Evolutionary conservation across 208 protist genomes (phyloP).

Genomic region (Endotrypanum monterogeii): DNA sequence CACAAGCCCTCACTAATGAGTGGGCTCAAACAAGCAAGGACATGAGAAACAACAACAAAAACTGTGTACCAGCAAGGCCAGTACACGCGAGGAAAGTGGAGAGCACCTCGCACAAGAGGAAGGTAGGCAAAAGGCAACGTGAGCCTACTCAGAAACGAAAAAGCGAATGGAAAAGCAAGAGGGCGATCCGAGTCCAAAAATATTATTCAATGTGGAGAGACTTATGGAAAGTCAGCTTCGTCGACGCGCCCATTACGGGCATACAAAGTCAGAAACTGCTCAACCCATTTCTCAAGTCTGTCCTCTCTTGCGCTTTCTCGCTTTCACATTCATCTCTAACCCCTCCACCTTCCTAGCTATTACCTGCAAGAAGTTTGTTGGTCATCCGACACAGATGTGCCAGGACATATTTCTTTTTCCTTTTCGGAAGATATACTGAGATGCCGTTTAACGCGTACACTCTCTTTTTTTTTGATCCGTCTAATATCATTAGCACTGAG

Average conservation of each 20-base stretch:
- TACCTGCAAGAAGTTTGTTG: too few species aligned
- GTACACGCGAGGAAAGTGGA: not conserved
- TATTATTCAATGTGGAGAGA: too few species aligned
- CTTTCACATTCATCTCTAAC: not conserved
- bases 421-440: too few species aligned
- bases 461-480: not conserved
- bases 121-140: not conserved
- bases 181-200: not conserved
- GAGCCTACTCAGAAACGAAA: slow-evolving; percentile 5
- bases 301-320: too few species aligned
- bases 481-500: not conserved
- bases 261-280: too few species aligned
- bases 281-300: too few species aligned
- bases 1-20: not conserved
- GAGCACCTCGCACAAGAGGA: not conserved
- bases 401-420: too few species aligned
- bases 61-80: not conserved
- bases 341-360: not conserved
- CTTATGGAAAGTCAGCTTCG: not conserved
- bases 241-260: not conserved
- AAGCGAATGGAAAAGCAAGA: not conserved
- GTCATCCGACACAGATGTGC: too few species aligned
- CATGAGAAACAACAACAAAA: slow-evolving; percentile 22
- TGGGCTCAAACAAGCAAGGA: not conserved
- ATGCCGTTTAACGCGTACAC: too few species aligned